These are phyloP conservation scores for Boletus speciosus DNA, from an alignment of 768 basidiomycete species.

Conservation along the genomic window DNA sequence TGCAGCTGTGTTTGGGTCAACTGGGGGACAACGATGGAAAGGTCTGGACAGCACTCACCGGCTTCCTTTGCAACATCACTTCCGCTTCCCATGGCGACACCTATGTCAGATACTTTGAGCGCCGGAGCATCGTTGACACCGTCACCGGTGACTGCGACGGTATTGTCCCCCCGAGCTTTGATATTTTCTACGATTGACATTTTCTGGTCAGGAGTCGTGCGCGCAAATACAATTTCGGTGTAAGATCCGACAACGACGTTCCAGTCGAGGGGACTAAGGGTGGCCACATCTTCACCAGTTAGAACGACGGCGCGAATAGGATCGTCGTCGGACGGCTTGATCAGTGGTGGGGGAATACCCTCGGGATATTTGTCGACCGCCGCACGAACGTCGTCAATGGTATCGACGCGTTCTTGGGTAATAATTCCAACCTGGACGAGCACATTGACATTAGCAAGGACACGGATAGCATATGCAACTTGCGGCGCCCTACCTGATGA, in stretches of 20 bases:
- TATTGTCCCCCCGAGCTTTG: conserved; percentile 44
- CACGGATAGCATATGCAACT: not conserved
- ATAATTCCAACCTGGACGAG: conserved; percentile 39
- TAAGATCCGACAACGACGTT: conserved; percentile 36
- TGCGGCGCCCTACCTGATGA: conserved; percentile 32
- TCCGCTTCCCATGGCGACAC: conserved; percentile 51
- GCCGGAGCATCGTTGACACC: conserved; percentile 54
- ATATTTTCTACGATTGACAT: conserved; percentile 54
- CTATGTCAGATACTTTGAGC: conserved; percentile 52
- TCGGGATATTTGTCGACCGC: conserved; percentile 18
- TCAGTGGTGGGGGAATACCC: conserved; percentile 8
- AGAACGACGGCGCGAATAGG: conserved; percentile 39
- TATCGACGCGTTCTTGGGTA: conserved; percentile 37
- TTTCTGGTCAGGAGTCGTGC: conserved; percentile 57
- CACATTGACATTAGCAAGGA: conserved; percentile 1
- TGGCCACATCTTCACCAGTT: conserved; percentile 42
- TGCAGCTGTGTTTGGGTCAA: conserved; percentile 26
- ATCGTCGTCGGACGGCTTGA: conserved; percentile 39
- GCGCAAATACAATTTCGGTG: conserved; percentile 47
- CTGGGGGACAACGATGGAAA: not conserved
- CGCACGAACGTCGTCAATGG: conserved; percentile 28
- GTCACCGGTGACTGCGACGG: conserved; percentile 55
- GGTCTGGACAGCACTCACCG: conserved; percentile 29
- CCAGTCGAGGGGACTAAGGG: conserved; percentile 39
- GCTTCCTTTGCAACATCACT: conserved; percentile 55